phyloP scores from a whole-genome alignment of 129 eudicot species.

The Flaveria bidentis region DNA sequence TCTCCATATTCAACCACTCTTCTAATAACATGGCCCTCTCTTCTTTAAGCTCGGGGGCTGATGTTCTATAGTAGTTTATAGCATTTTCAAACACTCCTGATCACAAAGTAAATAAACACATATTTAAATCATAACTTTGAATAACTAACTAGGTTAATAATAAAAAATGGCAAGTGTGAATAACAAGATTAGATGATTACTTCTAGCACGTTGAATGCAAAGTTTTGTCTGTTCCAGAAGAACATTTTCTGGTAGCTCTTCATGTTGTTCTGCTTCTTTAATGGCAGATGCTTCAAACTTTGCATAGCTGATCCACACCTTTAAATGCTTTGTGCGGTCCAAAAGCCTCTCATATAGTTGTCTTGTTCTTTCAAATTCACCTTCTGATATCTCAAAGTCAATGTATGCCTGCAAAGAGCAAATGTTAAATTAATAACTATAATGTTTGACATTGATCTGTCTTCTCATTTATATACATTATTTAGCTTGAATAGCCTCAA shows the following conservation, averaged over 20 bases:
- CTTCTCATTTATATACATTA: not conserved
- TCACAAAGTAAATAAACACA: not conserved
- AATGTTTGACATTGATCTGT: not conserved
- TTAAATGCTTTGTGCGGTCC: conserved; percentile 81
- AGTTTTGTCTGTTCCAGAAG: conserved; percentile 40
- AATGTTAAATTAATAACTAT: not conserved
- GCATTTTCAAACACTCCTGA: conserved; percentile 89
- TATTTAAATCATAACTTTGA: not conserved
- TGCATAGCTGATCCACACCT: conserved; percentile 93
- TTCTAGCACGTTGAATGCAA: conserved; percentile 77
- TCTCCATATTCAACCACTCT: conserved; percentile 75
- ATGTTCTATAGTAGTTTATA: conserved; percentile 59
- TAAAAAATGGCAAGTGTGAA: not conserved
- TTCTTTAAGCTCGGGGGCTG: conserved; percentile 80
- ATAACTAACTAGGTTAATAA: not conserved
- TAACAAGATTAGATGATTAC: conserved; percentile 42
- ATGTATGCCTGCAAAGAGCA: conserved; percentile 81
- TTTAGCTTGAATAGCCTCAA: not conserved
- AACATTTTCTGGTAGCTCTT: conserved; percentile 48
- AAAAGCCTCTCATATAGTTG: conserved; percentile 86
- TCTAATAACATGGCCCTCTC: conserved; percentile 89
- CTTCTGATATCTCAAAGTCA: conserved; percentile 86
- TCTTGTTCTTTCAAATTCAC: conserved; percentile 79
- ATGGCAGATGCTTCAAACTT: conserved; percentile 93
- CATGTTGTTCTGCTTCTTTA: conserved; percentile 46